phyloP scores from a whole-genome alignment of 805 yeast species.

The Metschnikowia borealis region DNA sequence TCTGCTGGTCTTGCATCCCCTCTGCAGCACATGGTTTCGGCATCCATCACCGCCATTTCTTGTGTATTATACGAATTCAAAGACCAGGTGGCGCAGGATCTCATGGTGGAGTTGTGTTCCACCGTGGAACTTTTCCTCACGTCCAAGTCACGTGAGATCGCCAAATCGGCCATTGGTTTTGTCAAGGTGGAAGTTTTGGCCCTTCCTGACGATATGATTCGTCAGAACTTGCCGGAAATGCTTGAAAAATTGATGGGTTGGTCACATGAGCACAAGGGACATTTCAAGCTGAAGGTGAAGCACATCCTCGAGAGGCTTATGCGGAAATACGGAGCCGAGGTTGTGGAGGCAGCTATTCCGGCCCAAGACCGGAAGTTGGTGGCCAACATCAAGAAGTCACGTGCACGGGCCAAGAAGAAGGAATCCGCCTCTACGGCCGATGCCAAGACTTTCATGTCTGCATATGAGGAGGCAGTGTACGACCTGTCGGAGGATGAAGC shows the following conservation, averaged over 20 bases:
- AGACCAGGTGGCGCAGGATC: slow-evolving; percentile 53
- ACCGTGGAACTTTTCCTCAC: slow-evolving; percentile 89
- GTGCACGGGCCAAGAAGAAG: slow-evolving; percentile 80
- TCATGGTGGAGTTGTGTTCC: slow-evolving; percentile 70
- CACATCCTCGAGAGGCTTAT: slow-evolving; percentile 89
- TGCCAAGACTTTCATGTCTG: slow-evolving; percentile 69
- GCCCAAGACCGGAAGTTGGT: slow-evolving; percentile 83
- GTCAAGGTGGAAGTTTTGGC: slow-evolving; percentile 84
- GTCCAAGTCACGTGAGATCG: slow-evolving; percentile 88
- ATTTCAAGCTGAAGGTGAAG: slow-evolving; percentile 87
- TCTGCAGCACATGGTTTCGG: slow-evolving; percentile 93
- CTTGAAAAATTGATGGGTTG: slow-evolving; percentile 76
- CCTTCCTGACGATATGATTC: slow-evolving; percentile 73
- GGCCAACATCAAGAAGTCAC: slow-evolving; percentile 78
- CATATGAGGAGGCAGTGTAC: slow-evolving; percentile 88
- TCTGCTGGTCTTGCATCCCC: slow-evolving; percentile 95
- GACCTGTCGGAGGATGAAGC: slow-evolving; percentile 54
- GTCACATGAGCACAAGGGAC: slow-evolving; percentile 95
- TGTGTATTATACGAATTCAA: slow-evolving; percentile 85
- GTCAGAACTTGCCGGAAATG: slow-evolving; percentile 59
- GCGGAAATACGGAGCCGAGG: slow-evolving; percentile 86
- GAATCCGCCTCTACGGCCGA: slow-evolving; percentile 37
- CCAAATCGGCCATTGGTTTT: slow-evolving; percentile 90
- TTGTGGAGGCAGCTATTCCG: slow-evolving; percentile 80
- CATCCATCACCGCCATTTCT: slow-evolving; percentile 82